Evolutionary conservation across 305 asterid species (phyloP).

Genomic region (Coffea humblotiana): DNA sequence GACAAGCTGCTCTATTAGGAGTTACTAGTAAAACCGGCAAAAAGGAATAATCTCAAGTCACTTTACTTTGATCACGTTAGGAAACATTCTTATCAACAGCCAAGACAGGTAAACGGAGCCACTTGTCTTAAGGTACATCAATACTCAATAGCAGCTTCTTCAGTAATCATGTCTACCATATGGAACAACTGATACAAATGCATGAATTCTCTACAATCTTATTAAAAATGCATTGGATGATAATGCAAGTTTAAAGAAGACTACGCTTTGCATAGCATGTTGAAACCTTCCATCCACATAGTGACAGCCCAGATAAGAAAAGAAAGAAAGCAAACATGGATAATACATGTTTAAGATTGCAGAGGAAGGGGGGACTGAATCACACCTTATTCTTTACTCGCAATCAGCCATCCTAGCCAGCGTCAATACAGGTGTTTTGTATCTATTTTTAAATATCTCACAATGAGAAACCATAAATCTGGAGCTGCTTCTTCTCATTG

Average conservation of each 20-base stretch:
- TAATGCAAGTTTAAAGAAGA: background rate
- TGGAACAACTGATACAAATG: background rate
- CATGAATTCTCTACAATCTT: background rate
- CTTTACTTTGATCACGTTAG: background rate
- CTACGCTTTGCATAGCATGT: background rate
- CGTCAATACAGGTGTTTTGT: background rate
- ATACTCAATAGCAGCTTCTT: background rate
- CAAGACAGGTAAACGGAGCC: background rate
- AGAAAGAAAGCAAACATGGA: background rate
- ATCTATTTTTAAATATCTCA: background rate
- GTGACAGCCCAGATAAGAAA: background rate
- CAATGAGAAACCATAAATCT: background rate
- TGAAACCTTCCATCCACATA: background rate
- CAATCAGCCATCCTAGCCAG: background rate
- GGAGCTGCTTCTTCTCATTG: background rate
- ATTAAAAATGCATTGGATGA: background rate
- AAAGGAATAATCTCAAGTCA: background rate
- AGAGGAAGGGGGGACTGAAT: background rate
- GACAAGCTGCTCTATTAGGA: background rate
- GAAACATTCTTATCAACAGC: background rate
- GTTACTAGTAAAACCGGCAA: background rate
- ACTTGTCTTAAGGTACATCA: background rate
- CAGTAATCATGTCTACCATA: background rate
- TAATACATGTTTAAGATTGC: background rate
- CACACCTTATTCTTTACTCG: background rate